Conservation (phyloP, 2,329 filamentous ascomycete species). For the Sclerotinia trifoliorum region DNA sequence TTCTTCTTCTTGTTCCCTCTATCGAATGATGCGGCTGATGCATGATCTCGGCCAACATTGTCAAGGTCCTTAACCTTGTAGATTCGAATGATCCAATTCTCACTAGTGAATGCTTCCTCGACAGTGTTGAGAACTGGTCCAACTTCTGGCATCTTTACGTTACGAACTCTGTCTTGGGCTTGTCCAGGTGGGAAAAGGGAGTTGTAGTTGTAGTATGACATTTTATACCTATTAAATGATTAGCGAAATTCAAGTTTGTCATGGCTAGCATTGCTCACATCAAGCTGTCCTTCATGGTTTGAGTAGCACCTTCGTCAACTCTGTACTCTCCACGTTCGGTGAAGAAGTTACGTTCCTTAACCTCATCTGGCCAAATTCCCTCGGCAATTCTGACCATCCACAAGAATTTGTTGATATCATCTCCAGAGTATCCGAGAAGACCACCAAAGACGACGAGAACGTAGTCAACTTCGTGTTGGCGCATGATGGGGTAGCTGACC, state of each 20-base stretch:
- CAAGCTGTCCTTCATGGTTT: conserved; percentile 98
- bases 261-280: conserved; percentile 64
- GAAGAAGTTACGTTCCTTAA: conserved; percentile 96
- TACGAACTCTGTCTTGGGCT: conserved; percentile 85
- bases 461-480: conserved; percentile 97
- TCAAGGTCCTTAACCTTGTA: conserved; percentile 99
- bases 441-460: conserved; percentile 97
- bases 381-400: conserved; percentile 99
- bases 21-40: conserved; percentile 66
- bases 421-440: conserved; percentile 92
- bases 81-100: conserved; percentile 99
- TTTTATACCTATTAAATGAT: conserved; percentile 79
- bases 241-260: conserved; percentile 27
- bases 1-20: conserved; percentile 84
- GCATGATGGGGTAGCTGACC: conserved; percentile 97
- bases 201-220: conserved; percentile 99
- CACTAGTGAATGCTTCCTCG: conserved; percentile 96
- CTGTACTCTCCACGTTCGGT: conserved; percentile 91
- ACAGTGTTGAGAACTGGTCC: conserved; percentile 83
- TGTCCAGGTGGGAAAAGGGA: conserved; percentile 88
- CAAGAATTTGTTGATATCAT: conserved; percentile 99
- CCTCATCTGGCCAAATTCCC: conserved; percentile 99
- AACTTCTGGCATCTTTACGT: conserved; percentile 74
- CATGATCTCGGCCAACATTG: conserved; percentile 89
- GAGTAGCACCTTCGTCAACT: conserved; percentile 88